Evolutionary conservation across 1,284 basidiomycete genomes (phyloP), one percentile per base, ranked within the genome.

Genomic region (Cystobasidiaceae sp.): DNA sequence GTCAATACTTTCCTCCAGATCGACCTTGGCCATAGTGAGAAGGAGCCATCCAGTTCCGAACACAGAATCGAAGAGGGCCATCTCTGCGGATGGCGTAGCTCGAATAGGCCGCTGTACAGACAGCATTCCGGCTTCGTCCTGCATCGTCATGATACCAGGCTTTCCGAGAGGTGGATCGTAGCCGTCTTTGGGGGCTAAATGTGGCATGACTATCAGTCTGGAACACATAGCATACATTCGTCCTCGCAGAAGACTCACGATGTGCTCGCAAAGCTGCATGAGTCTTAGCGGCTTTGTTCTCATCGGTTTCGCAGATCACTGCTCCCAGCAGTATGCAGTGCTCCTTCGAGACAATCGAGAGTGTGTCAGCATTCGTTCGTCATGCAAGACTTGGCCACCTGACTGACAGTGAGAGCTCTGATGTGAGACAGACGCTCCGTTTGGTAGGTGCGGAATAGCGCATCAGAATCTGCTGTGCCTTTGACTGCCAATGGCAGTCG

Each of bases 241-340:
- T 25, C 21, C 28, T 7, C 9, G 28, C 43, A 17, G n/a, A 19
- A 4, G 21, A 50, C 48, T 5, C 21, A 50, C 48, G 48, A 50
- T 50, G 4, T 9, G 6, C 48, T 6, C 48, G 21, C 7, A 50
- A 25, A 23, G 21, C 23, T 9, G 4, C 27, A 23, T 57, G 57
- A 7, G 60, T 60, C n/a, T 27, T 23, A 13, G 23, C 45, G n/a
- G 69, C 55, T 46, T 67, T 67, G 33, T 13, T 27, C 3, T 34
- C 13, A 52, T 68, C 60, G 2, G 69, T 70, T 49, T 68, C 59
- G 43, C 69, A 70, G 50, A 70, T 59, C 3, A 66, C 59, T 30
- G 44, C 67, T 1, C 69, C 69, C 7, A 70, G 65, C 3, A 37
- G 41, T 28, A 68, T 62, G 21, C 23, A 19, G 30, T 55, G 61